These are phyloP conservation scores for Cladorrhinum sp. DNA, from an alignment of 2,329 filamentous ascomycete species.

Conservation along the genomic window DNA sequence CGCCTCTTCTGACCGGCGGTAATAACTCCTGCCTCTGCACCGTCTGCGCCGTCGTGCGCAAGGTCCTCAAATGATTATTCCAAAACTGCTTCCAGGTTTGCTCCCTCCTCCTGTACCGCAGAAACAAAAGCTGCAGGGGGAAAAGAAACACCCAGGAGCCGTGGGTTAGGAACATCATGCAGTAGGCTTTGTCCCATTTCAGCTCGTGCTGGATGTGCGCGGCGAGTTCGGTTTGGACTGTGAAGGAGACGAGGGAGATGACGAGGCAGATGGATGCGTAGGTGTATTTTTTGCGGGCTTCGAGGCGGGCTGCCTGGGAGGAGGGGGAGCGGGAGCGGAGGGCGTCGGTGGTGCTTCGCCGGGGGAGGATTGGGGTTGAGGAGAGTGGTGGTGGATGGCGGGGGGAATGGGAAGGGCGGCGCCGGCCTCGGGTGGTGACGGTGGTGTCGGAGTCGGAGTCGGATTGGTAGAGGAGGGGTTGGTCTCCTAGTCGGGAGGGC, in stretches of 20 bases:
- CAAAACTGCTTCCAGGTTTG: conserved; percentile 83
- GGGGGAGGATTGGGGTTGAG: background rate
- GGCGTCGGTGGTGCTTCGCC: conserved; percentile 57
- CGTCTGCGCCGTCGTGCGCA: conserved; percentile 67
- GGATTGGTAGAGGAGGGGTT: conserved; percentile 19
- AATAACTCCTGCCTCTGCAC: conserved; percentile 71
- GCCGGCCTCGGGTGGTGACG: conserved; percentile 15
- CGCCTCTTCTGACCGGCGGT: conserved; percentile 52
- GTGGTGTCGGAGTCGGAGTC: conserved; percentile 1
- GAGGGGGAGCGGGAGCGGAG: conserved; percentile 76
- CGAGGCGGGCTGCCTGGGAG: conserved; percentile 54
- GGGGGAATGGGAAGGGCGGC: background rate
- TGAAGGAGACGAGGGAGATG: conserved; percentile 82
- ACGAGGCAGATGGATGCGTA: conserved; percentile 81
- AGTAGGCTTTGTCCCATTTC: conserved; percentile 97
- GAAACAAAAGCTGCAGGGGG: conserved; percentile 76
- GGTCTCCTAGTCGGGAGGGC: conserved; percentile 13
- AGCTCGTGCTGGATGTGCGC: conserved; percentile 91
- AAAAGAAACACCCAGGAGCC: conserved; percentile 89
- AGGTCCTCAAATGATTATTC: conserved; percentile 56
- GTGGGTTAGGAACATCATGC: conserved; percentile 98
- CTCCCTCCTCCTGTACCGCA: conserved; percentile 75
- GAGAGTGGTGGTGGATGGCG: background rate
- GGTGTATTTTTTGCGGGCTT: conserved; percentile 78
- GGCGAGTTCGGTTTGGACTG: conserved; percentile 91